Conservation (phyloP, 176 grass and related monocot species). For the Rhipidocladum racemiflorum region DNA sequence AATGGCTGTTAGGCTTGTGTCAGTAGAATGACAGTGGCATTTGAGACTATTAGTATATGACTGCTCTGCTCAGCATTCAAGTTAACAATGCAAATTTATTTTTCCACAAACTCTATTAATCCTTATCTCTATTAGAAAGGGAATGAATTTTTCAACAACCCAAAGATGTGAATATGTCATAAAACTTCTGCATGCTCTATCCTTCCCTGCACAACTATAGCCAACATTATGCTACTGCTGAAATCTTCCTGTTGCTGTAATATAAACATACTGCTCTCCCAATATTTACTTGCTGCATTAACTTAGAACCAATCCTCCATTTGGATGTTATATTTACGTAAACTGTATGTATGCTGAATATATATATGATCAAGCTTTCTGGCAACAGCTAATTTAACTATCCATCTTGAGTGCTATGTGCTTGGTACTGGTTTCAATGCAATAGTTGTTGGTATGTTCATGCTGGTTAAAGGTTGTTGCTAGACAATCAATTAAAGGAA, state of each 20-base stretch:
- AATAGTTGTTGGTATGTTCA: constrained; percentile 11
- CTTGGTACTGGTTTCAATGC: not conserved
- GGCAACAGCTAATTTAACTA: not conserved
- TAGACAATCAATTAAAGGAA: constrained; percentile 35
- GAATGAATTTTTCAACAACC: not conserved
- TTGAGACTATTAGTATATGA: not conserved
- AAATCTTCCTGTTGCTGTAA: not conserved
- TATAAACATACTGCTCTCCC: not conserved
- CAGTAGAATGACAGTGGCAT: not conserved
- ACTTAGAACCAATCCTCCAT: not conserved
- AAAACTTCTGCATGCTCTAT: not conserved
- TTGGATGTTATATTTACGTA: not conserved
- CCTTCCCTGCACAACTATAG: not conserved
- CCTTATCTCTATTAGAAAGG: not conserved
- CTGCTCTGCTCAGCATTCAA: not conserved
- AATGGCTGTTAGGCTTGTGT: not conserved
- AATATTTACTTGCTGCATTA: not conserved
- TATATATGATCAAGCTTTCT: not conserved
- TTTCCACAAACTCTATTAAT: not conserved
- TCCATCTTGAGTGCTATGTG: not conserved
- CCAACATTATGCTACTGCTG: not conserved
- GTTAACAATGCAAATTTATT: constrained; percentile 2
- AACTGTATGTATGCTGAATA: not conserved
- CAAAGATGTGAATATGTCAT: not conserved
- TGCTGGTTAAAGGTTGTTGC: not conserved